Conservation (phyloP, 1,284 basidiomycete genomes). For the Malassezia brasiliensis region DNA sequence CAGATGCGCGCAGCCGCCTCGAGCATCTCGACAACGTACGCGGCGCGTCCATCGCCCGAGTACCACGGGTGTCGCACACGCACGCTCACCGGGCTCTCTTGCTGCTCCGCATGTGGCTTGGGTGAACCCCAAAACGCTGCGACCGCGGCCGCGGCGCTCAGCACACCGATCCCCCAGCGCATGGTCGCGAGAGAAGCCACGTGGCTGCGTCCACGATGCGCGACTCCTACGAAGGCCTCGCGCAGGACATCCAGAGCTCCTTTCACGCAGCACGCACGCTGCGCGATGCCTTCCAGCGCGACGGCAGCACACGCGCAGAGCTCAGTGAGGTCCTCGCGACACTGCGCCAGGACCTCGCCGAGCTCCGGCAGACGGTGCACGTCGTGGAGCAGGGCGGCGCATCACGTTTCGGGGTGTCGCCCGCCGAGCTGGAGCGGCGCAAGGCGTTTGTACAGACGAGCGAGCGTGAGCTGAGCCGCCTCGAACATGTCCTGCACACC, state of each 20-base stretch:
- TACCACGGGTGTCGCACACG: slow-evolving; percentile 13
- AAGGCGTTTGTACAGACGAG: slow-evolving; percentile 29
- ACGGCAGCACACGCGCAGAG: slow-evolving; percentile 21
- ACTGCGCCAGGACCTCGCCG: slow-evolving; percentile 34
- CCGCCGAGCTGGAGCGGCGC: slow-evolving; percentile 25
- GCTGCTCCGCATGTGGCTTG: neutral
- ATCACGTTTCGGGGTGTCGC: slow-evolving; percentile 33
- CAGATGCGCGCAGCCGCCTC: slow-evolving; percentile 51
- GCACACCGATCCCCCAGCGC: neutral
- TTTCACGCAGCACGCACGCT: slow-evolving; percentile 14
- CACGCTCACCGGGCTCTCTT: slow-evolving; percentile 1
- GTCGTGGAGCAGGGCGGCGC: slow-evolving; percentile 39
- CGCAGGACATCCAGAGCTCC: slow-evolving; percentile 31
- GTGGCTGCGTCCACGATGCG: slow-evolving; percentile 21
- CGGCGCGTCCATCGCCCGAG: slow-evolving; percentile 44
- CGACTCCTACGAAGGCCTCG: slow-evolving; percentile 45
- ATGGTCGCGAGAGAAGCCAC: neutral
- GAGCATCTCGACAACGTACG: slow-evolving; percentile 70
- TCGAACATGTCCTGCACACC: neutral
- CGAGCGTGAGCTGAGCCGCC: slow-evolving; percentile 23
- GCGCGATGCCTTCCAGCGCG: neutral
- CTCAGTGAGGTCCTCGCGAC: slow-evolving; percentile 30
- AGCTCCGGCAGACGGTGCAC: slow-evolving; percentile 37
- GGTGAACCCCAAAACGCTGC: neutral
- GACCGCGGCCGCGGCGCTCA: neutral